Conservation (phyloP, 768 basidiomycete species). For the Boletus vermiculosoides region DNA sequence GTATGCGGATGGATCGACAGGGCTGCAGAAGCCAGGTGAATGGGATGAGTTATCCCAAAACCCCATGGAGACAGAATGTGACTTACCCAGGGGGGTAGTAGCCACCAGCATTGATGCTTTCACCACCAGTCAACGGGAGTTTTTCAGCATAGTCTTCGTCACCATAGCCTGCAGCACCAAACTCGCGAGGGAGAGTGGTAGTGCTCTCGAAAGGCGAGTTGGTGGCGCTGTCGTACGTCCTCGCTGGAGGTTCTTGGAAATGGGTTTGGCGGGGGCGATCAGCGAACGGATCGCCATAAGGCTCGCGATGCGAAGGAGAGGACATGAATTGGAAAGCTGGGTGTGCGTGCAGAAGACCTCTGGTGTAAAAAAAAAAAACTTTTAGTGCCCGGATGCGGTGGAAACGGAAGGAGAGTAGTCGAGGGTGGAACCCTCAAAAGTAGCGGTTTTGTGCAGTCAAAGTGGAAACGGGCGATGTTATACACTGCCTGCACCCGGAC, state of each 20-base stretch:
- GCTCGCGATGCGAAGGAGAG: slow-evolving; percentile 32
- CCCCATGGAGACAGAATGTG: neutral
- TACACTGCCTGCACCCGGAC: slow-evolving; percentile 32
- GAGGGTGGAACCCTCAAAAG: slow-evolving; percentile 14
- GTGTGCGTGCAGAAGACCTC: slow-evolving; percentile 3
- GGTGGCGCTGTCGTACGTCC: slow-evolving; percentile 40
- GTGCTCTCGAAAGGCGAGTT: slow-evolving; percentile 58
- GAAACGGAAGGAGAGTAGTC: slow-evolving; percentile 7
- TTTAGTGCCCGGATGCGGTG: slow-evolving; percentile 10
- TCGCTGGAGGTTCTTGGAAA: slow-evolving; percentile 54
- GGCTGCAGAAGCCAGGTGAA: slow-evolving; percentile 30
- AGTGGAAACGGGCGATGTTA: slow-evolving; percentile 34
- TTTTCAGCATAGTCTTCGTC: slow-evolving; percentile 79
- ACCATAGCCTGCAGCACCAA: slow-evolving; percentile 43
- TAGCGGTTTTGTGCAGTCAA: slow-evolving; percentile 27
- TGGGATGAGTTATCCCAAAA: neutral
- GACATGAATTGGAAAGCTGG: slow-evolving; percentile 21
- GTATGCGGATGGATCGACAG: slow-evolving; percentile 55
- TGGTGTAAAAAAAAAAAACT: slow-evolving; percentile 4
- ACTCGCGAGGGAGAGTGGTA: slow-evolving; percentile 52
- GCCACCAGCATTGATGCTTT: slow-evolving; percentile 50
- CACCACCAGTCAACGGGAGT: slow-evolving; percentile 63
- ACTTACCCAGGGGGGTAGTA: slow-evolving; percentile 78
- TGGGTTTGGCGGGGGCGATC: slow-evolving; percentile 63
- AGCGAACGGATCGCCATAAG: slow-evolving; percentile 66